phyloP scores from a whole-genome alignment of 371 early-diverging fungal genomes.

The Apophysomyces elegans region DNA sequence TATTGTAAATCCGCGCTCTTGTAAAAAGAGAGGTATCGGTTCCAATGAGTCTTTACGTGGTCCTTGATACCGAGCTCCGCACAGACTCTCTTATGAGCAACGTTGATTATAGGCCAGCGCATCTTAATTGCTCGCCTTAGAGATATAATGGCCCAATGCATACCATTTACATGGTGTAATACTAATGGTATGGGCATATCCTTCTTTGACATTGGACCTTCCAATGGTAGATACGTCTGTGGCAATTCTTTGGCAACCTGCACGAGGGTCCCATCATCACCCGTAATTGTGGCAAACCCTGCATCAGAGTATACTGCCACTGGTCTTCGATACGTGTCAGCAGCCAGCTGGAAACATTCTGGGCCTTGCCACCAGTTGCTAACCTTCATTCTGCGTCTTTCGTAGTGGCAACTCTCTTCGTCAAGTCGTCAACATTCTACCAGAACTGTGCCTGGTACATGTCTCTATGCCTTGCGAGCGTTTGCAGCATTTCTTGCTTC shows the following conservation, averaged over 20 bases:
- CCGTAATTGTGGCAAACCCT: neutral
- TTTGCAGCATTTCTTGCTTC: too few relatives aligned
- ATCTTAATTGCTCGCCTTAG: neutral
- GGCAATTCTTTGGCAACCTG: neutral
- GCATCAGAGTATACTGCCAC: constrained; percentile 9
- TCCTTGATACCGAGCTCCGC: neutral
- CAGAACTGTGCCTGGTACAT: too few relatives aligned
- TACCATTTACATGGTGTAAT: neutral
- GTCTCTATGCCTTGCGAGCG: too few relatives aligned
- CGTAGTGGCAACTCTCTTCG: too few relatives aligned
- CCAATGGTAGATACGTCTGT: neutral
- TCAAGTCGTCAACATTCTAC: too few relatives aligned
- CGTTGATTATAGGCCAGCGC: neutral
- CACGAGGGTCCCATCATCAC: neutral
- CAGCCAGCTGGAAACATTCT: constrained; percentile 5
- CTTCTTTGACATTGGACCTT: neutral
- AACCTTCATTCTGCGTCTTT: too few relatives aligned
- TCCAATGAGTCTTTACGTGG: neutral
- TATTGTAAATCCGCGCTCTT: neutral
- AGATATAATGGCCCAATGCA: neutral
- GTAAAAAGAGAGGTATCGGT: neutral
- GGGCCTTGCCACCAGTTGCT: too few relatives aligned
- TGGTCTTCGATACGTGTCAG: constrained; percentile 6
- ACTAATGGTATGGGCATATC: neutral
- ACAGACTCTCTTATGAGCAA: too few relatives aligned